A percentile compares a stretch with the other conserved stretches of the same genome.
Evolutionary conservation across 148 eudicot genomes (phyloP).

Genomic region (Hydrangea macrophylla): DNA sequence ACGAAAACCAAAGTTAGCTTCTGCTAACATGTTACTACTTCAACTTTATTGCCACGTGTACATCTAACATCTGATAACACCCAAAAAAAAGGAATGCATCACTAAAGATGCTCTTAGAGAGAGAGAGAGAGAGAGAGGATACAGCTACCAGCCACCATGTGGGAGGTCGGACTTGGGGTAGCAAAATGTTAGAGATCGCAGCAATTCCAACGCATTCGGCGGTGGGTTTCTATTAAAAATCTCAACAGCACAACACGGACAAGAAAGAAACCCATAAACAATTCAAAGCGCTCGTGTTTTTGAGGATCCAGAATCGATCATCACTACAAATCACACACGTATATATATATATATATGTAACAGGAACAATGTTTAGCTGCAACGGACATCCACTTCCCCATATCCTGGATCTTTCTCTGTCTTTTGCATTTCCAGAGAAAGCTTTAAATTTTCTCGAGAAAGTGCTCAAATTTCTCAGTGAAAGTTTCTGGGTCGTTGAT

Average conservation of each 20-base stretch:
- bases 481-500: neutral
- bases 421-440: neutral
- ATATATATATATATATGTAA: neutral
- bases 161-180: slow-evolving; percentile 11
- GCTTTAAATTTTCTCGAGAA: neutral
- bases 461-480: neutral
- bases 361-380: neutral
- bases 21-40: too few species aligned
- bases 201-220: slow-evolving; percentile 4
- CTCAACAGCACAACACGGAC: neutral
- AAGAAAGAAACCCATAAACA: neutral
- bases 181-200: neutral
- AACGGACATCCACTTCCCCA: slow-evolving; percentile 9
- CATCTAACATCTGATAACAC: too few species aligned
- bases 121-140: neutral
- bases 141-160: neutral
- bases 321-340: neutral
- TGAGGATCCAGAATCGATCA: neutral
- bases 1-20: too few species aligned
- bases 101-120: too few species aligned
- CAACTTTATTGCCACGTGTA: too few species aligned
- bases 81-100: too few species aligned
- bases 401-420: slow-evolving; percentile 23
- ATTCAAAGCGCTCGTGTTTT: neutral
- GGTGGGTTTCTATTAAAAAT: neutral